phyloP scores from a whole-genome alignment of 768 basidiomycete species.

The Lactarius sanguifluus region DNA sequence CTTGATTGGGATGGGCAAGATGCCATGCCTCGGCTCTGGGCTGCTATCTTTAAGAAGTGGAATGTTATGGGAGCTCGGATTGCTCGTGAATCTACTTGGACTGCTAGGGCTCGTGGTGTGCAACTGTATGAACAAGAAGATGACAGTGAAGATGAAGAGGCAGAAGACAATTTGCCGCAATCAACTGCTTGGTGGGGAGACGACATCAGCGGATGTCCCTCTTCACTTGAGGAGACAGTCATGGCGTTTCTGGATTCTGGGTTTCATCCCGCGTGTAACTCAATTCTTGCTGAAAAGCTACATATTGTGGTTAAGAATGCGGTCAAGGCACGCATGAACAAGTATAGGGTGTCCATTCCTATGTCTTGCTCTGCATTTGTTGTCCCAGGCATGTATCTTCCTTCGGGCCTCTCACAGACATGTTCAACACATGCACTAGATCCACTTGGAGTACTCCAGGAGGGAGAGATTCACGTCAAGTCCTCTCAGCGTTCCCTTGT shows the following conservation, averaged over 20 bases:
- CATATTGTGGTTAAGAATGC: conserved; percentile 47
- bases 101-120: conserved; percentile 35
- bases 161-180: conserved; percentile 33
- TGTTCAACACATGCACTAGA: conserved; percentile 40
- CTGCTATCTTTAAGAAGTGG: conserved; percentile 30
- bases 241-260: conserved; percentile 59
- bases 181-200: conserved; percentile 76
- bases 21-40: conserved; percentile 32
- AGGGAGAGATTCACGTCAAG: conserved; percentile 59
- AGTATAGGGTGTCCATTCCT: conserved; percentile 50
- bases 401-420: neutral
- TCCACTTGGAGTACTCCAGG: conserved; percentile 48
- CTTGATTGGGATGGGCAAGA: conserved; percentile 30
- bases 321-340: conserved; percentile 44
- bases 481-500: conserved; percentile 46
- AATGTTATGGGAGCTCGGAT: conserved; percentile 32
- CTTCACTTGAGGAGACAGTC: conserved; percentile 59
- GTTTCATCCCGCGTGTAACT: conserved; percentile 50
- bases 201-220: conserved; percentile 57
- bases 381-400: conserved; percentile 47
- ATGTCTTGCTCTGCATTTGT: conserved; percentile 63
- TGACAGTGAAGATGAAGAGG: conserved; percentile 32
- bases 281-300: conserved; percentile 55
- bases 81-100: conserved; percentile 31
- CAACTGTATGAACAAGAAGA: conserved; percentile 29